Percentiles rank a stretch among this genome's conserved stretches.
These are phyloP conservation scores for Aspergillus clavatus DNA, from an alignment of 2,329 filamentous ascomycete species.

Conservation along the genomic window DNA sequence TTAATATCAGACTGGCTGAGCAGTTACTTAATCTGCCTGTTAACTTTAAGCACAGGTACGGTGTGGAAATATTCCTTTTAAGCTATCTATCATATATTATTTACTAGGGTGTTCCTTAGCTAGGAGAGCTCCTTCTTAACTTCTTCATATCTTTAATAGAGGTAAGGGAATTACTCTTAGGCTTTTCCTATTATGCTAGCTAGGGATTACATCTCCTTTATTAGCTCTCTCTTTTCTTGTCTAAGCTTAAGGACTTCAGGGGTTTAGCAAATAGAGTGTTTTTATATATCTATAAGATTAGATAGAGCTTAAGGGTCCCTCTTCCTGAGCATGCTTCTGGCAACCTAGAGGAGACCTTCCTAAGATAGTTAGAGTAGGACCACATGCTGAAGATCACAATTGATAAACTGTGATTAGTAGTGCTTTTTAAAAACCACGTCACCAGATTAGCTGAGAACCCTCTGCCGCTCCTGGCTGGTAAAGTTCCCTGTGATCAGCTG, in stretches of 20 bases:
- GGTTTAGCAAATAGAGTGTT: conserved; percentile 15
- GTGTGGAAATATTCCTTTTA: conserved; percentile 25
- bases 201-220: conserved; percentile 22
- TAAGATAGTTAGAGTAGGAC: conserved; percentile 23
- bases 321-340: conserved; percentile 25
- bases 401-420: conserved; percentile 25
- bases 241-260: conserved; percentile 18
- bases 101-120: conserved; percentile 19
- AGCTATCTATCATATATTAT: conserved; percentile 15
- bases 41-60: conserved; percentile 20
- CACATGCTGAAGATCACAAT: conserved; percentile 22
- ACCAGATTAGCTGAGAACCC: conserved; percentile 23
- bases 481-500: conserved; percentile 18
- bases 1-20: conserved; percentile 42
- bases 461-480: conserved; percentile 24
- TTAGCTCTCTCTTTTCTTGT: conserved; percentile 24
- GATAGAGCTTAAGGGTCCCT: conserved; percentile 18
- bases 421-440: conserved; percentile 24
- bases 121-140: conserved; percentile 18
- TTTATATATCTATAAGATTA: conserved; percentile 18
- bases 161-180: conserved; percentile 13
- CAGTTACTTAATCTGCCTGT: conserved; percentile 24
- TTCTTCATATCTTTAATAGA: conserved; percentile 19
- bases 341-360: conserved; percentile 18
- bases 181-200: conserved; percentile 20